Base-by-base conservation (phyloP, 441 rosid species). In the Biscutella laevigata region DNA sequence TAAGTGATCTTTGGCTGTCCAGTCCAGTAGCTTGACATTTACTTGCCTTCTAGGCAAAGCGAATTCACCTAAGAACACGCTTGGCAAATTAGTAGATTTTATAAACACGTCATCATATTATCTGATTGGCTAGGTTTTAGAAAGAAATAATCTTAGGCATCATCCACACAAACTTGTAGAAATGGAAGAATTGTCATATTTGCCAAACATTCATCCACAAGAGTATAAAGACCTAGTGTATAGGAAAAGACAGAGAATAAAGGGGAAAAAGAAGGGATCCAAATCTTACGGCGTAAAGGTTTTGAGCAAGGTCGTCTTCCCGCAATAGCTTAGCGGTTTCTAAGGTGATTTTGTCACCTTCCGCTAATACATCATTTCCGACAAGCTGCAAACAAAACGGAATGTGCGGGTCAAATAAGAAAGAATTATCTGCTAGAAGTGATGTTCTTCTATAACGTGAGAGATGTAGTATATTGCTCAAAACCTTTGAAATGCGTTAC, bases 121-220 rank as follows among this genome's bases (percentile, higher is more conserved):
- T 97, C 95, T 86, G 99, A 56, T 94, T 89, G 77, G 99, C 95
- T 80, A 94, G 70, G 72, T 79, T 85, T 76, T 70, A 84, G 78
- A 81, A 94, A 77, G 86, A 96, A 55, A 94, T 80, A 24, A 94
- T 94, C 80, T 94, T 94, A 70, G 96, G 97, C 99, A 94, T 94
- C 97, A 94, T 84, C 99, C 99, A 94, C 59, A 94, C 94, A 12
- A 96, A 89, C 71, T 94, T 94, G 91, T 89, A 94, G 79, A 94
- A 94, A 38, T 97, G 97, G 61, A 97, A 94, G 75, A 76, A 94
- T 94, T 94, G 73, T 83, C 99, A 57, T 89, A 94, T 61, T 97
- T 83, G 79, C 37, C 56, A 7, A 38, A 65, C 34, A 62, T 41
- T 27, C 60, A 74, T 19, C 53, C 48, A 53, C 47, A 6, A 10